These are phyloP conservation scores for Pyrenochaeta sp. DNA, from an alignment of 2,329 filamentous ascomycete species.

Conservation along the genomic window DNA sequence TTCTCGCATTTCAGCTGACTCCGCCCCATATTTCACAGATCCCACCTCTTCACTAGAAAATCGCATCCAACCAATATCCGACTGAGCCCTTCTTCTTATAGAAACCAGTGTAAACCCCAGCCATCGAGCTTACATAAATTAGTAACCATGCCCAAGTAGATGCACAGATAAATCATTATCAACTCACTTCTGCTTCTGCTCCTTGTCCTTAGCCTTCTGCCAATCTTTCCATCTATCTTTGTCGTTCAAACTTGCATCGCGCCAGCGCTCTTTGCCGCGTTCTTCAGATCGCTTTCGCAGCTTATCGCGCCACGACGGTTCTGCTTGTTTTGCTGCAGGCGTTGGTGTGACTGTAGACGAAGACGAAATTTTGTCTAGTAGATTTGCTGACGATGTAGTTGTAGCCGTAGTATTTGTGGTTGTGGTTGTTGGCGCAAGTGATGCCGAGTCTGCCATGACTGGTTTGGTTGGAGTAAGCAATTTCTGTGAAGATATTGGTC, in stretches of 20 bases:
- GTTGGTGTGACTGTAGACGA: not conserved
- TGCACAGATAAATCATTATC: not conserved
- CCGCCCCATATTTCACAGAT: no score
- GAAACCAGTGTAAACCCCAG: conserved; percentile 16
- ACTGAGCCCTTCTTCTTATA: conserved; percentile 24
- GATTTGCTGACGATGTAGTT: no score
- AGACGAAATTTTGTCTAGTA: no score
- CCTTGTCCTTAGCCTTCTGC: conserved; percentile 33
- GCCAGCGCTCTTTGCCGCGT: conserved; percentile 30
- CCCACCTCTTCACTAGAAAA: no score
- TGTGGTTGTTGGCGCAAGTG: no score
- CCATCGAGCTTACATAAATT: conserved; percentile 12
- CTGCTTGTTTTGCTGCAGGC: not conserved
- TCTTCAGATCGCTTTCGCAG: not conserved
- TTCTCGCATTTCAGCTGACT: not conserved
- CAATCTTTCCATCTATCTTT: conserved; percentile 37
- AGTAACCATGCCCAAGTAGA: not conserved
- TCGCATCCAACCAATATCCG: conserved; percentile 15
- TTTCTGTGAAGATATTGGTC: no score
- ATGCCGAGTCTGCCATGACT: no score
- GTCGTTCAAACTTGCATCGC: conserved; percentile 28
- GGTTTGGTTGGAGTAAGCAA: no score
- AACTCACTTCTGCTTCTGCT: conserved; percentile 21
- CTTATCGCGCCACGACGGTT: conserved; percentile 1
- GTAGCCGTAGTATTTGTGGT: no score